These are phyloP conservation scores for Lipomyces lipofer DNA, from an alignment of 805 yeast genomes.

Conservation along the genomic window DNA sequence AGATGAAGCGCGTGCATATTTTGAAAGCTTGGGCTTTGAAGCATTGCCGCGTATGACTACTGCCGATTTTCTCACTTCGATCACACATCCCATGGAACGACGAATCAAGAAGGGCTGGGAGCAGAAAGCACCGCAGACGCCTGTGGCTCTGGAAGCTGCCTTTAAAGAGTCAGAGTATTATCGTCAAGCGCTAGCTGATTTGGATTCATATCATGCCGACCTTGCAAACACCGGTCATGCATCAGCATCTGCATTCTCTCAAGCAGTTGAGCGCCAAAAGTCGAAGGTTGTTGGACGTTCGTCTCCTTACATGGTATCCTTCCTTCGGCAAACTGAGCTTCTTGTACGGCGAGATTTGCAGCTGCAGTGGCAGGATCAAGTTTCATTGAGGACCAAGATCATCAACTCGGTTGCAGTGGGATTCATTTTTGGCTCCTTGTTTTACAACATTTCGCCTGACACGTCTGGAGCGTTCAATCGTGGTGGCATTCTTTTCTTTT, in stretches of 20 bases:
- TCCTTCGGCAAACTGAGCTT: neutral
- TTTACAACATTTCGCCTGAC: slow-evolving; percentile 49
- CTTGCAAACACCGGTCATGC: slow-evolving; percentile 41
- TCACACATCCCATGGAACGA: slow-evolving; percentile 55
- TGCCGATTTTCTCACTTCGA: slow-evolving; percentile 32
- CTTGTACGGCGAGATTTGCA: slow-evolving; percentile 1
- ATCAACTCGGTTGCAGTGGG: slow-evolving; percentile 44
- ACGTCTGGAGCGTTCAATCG: slow-evolving; percentile 61
- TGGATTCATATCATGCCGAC: slow-evolving; percentile 56
- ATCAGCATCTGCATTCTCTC: neutral
- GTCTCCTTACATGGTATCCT: neutral
- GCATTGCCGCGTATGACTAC: slow-evolving; percentile 61
- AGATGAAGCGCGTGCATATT: slow-evolving; percentile 49
- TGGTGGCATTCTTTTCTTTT: slow-evolving; percentile 64
- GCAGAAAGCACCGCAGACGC: slow-evolving; percentile 52
- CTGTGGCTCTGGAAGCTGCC: slow-evolving; percentile 41
- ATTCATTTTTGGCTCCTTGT: slow-evolving; percentile 60
- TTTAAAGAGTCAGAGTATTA: slow-evolving; percentile 53
- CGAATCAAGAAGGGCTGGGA: slow-evolving; percentile 46
- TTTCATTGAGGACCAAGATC: neutral
- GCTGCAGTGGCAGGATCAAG: slow-evolving; percentile 8
- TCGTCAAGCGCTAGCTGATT: slow-evolving; percentile 43
- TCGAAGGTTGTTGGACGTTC: neutral
- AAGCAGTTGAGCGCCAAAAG: neutral
- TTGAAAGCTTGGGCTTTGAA: slow-evolving; percentile 54